phyloP scores from a whole-genome alignment of 1,139 yeast genomes.

The Pichia sp. region DNA sequence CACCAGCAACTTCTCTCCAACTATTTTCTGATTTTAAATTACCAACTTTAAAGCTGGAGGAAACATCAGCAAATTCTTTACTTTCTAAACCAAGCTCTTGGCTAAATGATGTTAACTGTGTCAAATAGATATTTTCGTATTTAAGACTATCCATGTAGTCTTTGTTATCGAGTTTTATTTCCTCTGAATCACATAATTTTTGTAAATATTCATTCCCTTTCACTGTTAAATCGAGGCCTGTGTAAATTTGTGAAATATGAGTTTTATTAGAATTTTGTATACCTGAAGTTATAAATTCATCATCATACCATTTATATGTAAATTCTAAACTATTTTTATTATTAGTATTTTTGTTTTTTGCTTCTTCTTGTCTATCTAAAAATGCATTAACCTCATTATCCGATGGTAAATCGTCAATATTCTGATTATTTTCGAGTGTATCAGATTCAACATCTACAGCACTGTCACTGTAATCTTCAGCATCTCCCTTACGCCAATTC shows the following conservation, averaged over 20 bases:
- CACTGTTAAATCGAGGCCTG: slow-evolving; percentile 11
- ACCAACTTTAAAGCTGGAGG: slow-evolving; percentile 4
- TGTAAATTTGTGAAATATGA: neutral
- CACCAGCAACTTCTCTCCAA: slow-evolving; percentile 3
- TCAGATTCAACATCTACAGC: neutral
- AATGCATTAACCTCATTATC: slow-evolving; percentile 4
- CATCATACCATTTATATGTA: slow-evolving; percentile 1
- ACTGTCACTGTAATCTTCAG: neutral
- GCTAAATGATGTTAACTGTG: slow-evolving; percentile 18
- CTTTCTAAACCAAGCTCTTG: slow-evolving; percentile 16
- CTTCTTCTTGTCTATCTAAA: neutral
- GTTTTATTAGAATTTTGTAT: neutral
- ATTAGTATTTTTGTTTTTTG: neutral
- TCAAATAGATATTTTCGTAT: slow-evolving; percentile 26
- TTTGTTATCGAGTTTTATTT: slow-evolving; percentile 18
- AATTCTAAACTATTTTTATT: neutral
- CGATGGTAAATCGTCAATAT: slow-evolving; percentile 7
- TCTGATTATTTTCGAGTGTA: neutral
- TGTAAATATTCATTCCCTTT: slow-evolving; percentile 11
- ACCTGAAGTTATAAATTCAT: slow-evolving; percentile 7
- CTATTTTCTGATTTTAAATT: neutral
- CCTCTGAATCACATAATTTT: slow-evolving; percentile 9
- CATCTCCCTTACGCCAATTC: neutral
- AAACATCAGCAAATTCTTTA: slow-evolving; percentile 1
- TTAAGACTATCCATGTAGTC: slow-evolving; percentile 25